These are phyloP conservation scores for Irpex lacteus DNA, from an alignment of 1,284 basidiomycete species.

Conservation along the genomic window DNA sequence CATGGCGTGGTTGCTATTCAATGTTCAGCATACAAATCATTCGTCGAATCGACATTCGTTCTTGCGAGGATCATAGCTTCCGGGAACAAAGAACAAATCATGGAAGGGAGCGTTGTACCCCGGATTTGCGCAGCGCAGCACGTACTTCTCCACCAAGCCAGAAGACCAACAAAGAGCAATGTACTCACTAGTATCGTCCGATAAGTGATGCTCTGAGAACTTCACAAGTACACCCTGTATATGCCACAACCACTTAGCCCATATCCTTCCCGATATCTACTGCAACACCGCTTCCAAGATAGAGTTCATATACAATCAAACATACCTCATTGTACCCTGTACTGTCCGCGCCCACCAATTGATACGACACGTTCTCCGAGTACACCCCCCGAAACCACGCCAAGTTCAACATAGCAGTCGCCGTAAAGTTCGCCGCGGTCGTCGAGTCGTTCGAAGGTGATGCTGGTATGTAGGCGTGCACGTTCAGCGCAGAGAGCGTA, in stretches of 20 bases:
- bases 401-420: conserved; percentile 55
- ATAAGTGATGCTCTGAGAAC: conserved; percentile 59
- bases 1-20: conserved; percentile 72
- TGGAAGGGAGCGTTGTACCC: not conserved
- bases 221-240: conserved; percentile 72
- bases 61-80: not conserved
- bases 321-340: conserved; percentile 52
- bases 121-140: not conserved
- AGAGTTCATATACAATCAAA: not conserved
- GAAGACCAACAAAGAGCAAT: not conserved
- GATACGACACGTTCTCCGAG: conserved; percentile 54
- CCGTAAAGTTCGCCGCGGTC: conserved; percentile 52
- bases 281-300: not conserved
- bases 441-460: conserved; percentile 59
- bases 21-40: not conserved
- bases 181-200: conserved; percentile 32
- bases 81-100: not conserved
- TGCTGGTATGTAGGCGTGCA: conserved; percentile 64
- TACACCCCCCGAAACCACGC: conserved; percentile 61
- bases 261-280: not conserved
- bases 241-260: not conserved
- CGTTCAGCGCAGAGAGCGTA: not conserved
- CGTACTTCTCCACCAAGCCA: not conserved
- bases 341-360: conserved; percentile 49
- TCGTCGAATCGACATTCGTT: not conserved